Conservation (phyloP, 2,329 filamentous ascomycete genomes). For the Gyromitra esculenta region DNA sequence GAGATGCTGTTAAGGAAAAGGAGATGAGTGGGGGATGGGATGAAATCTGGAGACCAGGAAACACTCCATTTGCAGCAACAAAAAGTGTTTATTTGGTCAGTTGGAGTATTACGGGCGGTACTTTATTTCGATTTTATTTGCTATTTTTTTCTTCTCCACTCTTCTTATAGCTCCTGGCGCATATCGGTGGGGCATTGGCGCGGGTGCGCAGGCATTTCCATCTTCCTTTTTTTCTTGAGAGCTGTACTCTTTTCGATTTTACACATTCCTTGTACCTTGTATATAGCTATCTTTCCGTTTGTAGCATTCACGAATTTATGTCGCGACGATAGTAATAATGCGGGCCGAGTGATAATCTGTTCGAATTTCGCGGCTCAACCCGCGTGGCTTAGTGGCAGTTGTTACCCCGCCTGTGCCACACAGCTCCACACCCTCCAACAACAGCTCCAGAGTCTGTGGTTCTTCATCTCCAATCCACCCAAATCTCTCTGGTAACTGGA, state of each 20-base stretch:
- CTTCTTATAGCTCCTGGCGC: constrained; percentile 22
- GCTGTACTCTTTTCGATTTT: constrained; percentile 6
- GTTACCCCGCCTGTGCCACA: constrained; percentile 49
- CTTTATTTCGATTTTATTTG: constrained; percentile 15
- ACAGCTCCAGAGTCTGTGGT: constrained; percentile 5
- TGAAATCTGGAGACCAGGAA: not conserved
- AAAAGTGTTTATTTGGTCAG: constrained; percentile 28
- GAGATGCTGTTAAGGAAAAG: constrained; percentile 36
- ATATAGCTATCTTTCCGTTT: constrained; percentile 18
- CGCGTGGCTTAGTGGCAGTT: constrained; percentile 30
- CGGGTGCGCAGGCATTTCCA: constrained; percentile 25
- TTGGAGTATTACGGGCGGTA: constrained; percentile 29
- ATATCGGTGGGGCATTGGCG: constrained; percentile 25
- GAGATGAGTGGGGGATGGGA: constrained; percentile 5
- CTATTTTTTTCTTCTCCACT: not conserved
- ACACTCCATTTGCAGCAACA: constrained; percentile 5
- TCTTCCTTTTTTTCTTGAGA: constrained; percentile 16
- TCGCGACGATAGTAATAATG: not conserved
- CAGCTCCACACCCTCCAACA: constrained; percentile 25
- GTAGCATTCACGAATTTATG: constrained; percentile 21
- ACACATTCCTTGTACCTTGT: not conserved
- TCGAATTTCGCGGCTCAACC: constrained; percentile 42
- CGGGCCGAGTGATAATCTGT: constrained; percentile 42
- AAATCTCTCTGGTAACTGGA: constrained; percentile 1
- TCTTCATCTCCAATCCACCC: constrained; percentile 20